Evolutionary conservation across 306 rosid genomes (phyloP).

Genomic region (Quercus alba): DNA sequence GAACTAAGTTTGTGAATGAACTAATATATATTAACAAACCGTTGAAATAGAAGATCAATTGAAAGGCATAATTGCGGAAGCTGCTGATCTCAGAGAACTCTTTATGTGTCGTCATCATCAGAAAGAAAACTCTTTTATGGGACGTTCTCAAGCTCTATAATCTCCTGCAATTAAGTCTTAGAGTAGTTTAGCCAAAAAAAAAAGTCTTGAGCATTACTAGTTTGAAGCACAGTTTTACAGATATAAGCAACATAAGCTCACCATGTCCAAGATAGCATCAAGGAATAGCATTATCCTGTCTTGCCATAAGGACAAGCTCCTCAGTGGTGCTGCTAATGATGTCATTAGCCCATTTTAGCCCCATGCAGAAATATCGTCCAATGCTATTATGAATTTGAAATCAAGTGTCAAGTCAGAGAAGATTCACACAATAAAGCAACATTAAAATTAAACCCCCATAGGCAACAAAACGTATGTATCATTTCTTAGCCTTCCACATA

Average conservation of each 20-base stretch:
- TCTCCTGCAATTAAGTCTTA: too few relatives aligned
- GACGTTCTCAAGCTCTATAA: too few relatives aligned
- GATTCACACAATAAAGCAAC: neutral
- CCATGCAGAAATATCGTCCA: constrained; percentile 77
- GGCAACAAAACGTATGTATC: too few relatives aligned
- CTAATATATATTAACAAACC: neutral
- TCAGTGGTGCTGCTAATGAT: constrained; percentile 90
- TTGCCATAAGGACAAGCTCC: constrained; percentile 77
- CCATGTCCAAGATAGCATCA: constrained; percentile 18
- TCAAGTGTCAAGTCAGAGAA: constrained; percentile 10
- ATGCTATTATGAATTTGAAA: constrained; percentile 59
- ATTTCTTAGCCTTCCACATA: too few relatives aligned
- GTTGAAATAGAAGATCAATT: neutral
- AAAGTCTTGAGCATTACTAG: too few relatives aligned
- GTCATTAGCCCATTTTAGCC: constrained; percentile 85
- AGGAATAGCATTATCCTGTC: constrained; percentile 30
- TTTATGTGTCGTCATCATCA: too few relatives aligned
- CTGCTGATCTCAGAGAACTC: too few relatives aligned
- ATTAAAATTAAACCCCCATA: neutral
- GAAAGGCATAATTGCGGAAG: neutral
- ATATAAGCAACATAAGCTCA: neutral
- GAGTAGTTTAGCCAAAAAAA: too few relatives aligned
- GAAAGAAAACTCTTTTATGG: too few relatives aligned
- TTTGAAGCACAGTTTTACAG: too few relatives aligned
- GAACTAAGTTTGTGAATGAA: neutral